These are phyloP conservation scores for Simplicillium aogashimaense DNA, from an alignment of 2,329 filamentous ascomycete genomes.

Conservation along the genomic window DNA sequence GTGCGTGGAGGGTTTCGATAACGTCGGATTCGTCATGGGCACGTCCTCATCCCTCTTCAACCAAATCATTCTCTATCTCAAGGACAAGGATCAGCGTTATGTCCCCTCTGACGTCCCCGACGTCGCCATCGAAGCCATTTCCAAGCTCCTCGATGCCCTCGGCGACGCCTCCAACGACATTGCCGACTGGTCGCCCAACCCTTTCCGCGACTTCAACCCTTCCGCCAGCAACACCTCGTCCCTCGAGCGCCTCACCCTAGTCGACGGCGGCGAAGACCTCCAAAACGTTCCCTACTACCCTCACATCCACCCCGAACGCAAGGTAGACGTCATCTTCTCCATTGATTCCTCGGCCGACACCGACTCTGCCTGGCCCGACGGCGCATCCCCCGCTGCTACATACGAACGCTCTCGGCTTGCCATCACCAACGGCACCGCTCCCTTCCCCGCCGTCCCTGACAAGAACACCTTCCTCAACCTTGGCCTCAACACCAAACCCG, in stretches of 20 bases:
- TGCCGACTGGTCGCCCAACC: slow-evolving; percentile 61
- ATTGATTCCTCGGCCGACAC: slow-evolving; percentile 72
- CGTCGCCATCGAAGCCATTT: slow-evolving; percentile 40
- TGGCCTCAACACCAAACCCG: slow-evolving; percentile 61
- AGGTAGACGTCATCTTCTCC: slow-evolving; percentile 73
- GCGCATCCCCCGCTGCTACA: slow-evolving; percentile 62
- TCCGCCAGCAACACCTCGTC: slow-evolving; percentile 46
- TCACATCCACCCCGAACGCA: slow-evolving; percentile 61
- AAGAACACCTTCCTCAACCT: slow-evolving; percentile 71
- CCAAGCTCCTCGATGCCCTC: slow-evolving; percentile 41
- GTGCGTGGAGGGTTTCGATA: slow-evolving; percentile 76
- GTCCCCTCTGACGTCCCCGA: slow-evolving; percentile 28
- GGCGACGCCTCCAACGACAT: slow-evolving; percentile 59
- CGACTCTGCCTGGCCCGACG: slow-evolving; percentile 62
- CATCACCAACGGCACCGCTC: slow-evolving; percentile 50
- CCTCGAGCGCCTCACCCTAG: slow-evolving; percentile 50
- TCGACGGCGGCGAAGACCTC: slow-evolving; percentile 68
- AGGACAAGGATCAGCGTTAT: slow-evolving; percentile 13
- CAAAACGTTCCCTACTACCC: slow-evolving; percentile 76
- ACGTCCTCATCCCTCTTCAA: slow-evolving; percentile 84
- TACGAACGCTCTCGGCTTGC: slow-evolving; percentile 54
- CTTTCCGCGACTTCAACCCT: slow-evolving; percentile 59
- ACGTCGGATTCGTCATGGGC: slow-evolving; percentile 74
- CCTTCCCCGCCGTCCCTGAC: slow-evolving; percentile 64
- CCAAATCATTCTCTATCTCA: slow-evolving; percentile 55